Percentiles rank a stretch among this genome's conserved stretches.
phyloP scores from a whole-genome alignment of 768 basidiomycete species.

The Kondoa malvinella region DNA sequence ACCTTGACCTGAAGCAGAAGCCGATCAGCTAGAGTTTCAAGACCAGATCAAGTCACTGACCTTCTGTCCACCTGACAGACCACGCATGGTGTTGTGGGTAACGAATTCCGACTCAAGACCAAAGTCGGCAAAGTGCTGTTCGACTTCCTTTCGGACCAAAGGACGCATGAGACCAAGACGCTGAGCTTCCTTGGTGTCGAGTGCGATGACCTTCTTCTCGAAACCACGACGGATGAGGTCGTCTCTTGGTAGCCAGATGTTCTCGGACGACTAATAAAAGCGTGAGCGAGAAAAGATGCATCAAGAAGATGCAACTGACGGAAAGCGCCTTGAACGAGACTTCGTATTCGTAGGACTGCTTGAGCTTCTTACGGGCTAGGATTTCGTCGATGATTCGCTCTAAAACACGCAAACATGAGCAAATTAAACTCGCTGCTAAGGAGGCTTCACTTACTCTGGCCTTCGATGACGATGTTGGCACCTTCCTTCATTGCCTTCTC shows the following conservation, averaged over 20 bases:
- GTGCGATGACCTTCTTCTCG: conserved; percentile 75
- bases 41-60: conserved; percentile 34
- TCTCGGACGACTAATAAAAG: conserved; percentile 35
- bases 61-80: conserved; percentile 91
- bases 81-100: conserved; percentile 97
- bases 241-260: conserved; percentile 83
- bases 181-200: conserved; percentile 75
- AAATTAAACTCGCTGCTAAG: too few relatives aligned
- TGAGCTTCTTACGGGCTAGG: conserved; percentile 69
- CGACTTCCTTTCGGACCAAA: conserved; percentile 96
- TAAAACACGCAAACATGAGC: too few relatives aligned
- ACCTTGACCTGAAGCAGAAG: conserved; percentile 44
- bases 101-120: conserved; percentile 98
- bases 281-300: too few relatives aligned
- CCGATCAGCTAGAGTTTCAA: background rate
- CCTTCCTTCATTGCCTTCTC: conserved; percentile 59
- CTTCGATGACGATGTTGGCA: conserved; percentile 80
- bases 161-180: conserved; percentile 85
- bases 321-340: conserved; percentile 41
- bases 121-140: conserved; percentile 95
- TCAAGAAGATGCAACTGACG: too few relatives aligned
- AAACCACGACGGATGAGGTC: conserved; percentile 73
- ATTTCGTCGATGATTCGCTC: conserved; percentile 68
- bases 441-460: too few relatives aligned
- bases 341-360: conserved; percentile 76